Conservation (phyloP, 768 basidiomycete genomes). For the Tylopilus rubrobrunneus region DNA sequence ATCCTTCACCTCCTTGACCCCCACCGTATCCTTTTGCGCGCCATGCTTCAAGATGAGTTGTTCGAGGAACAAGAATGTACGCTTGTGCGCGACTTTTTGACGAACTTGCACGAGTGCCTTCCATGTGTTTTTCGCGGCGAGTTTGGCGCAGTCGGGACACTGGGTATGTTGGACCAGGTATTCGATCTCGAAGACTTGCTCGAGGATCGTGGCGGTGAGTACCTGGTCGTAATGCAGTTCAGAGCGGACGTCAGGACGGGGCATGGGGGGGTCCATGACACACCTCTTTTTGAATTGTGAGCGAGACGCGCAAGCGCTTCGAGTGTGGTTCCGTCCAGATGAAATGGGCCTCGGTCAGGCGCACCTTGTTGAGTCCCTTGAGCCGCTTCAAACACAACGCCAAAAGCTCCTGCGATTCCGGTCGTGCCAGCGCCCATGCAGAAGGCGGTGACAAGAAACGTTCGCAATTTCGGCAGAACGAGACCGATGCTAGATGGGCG, state of each 20-base stretch:
- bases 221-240: conserved; percentile 49
- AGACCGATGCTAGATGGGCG: conserved; percentile 63
- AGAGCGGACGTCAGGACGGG: background rate
- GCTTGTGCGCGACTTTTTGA: conserved; percentile 97
- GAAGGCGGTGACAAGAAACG: conserved; percentile 89
- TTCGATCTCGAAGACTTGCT: conserved; percentile 96
- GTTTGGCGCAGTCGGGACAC: conserved; percentile 88
- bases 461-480: conserved; percentile 95
- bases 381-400: conserved; percentile 94
- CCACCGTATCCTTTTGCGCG: conserved; percentile 94
- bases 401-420: conserved; percentile 90
- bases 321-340: conserved; percentile 99
- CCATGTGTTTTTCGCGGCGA: conserved; percentile 99
- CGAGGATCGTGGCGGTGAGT: conserved; percentile 89
- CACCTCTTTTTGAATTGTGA: conserved; percentile 99
- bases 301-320: conserved; percentile 84
- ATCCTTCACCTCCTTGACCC: conserved; percentile 88
- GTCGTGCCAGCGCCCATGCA: conserved; percentile 80
- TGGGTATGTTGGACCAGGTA: conserved; percentile 93
- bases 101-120: conserved; percentile 97
- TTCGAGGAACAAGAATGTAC: conserved; percentile 96
- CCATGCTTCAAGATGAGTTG: conserved; percentile 95
- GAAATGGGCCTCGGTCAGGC: conserved; percentile 96
- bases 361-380: conserved; percentile 90
- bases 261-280: conserved; percentile 11